phyloP scores from a whole-genome alignment of 176 grass and related monocot genomes.

The Oropetium thomaeum region DNA sequence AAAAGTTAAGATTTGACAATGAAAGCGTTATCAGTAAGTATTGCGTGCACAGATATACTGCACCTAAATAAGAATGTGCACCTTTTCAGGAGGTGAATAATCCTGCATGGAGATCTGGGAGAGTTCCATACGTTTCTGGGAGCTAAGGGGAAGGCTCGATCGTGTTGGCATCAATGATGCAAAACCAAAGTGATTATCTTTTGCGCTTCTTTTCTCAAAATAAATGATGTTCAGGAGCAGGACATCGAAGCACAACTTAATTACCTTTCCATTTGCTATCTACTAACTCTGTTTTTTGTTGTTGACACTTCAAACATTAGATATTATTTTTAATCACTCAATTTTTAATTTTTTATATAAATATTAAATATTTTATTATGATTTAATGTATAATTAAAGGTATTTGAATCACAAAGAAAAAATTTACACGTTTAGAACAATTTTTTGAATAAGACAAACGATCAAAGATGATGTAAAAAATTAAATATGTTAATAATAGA shows the following conservation, averaged over 20 bases:
- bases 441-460: no score
- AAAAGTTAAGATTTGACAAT: not conserved
- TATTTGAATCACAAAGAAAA: no score
- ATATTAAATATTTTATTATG: no score
- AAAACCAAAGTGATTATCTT: not conserved
- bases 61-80: slow-evolving; percentile 9
- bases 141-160: slow-evolving; percentile 12
- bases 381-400: no score
- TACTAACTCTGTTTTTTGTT: no score
- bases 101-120: slow-evolving; percentile 11
- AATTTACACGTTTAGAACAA: no score
- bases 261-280: no score
- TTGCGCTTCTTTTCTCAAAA: not conserved
- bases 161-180: not conserved
- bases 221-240: not conserved
- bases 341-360: no score
- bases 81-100: slow-evolving; percentile 13
- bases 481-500: no score
- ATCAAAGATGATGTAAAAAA: no score
- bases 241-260: not conserved
- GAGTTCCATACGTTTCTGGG: slow-evolving; percentile 39
- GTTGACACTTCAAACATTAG: no score
- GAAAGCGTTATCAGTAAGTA: not conserved
- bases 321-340: no score
- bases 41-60: not conserved